Evolutionary conservation across 441 rosid species (phyloP), one percentile per base, ranked within the genome.

Genomic region (Omphalea diandra): DNA sequence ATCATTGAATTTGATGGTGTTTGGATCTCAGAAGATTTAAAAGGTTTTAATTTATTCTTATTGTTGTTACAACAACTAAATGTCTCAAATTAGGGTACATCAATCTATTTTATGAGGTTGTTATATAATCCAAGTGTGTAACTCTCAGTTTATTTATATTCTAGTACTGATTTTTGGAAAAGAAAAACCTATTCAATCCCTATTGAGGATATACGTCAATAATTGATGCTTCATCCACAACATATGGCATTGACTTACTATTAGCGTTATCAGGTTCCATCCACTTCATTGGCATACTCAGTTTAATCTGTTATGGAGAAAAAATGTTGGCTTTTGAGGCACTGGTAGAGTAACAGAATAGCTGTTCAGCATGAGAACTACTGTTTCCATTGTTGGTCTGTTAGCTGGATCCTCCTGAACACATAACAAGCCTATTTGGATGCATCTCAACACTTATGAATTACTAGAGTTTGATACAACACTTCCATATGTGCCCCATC

Each of bases 321-420:
- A 61, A 63, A 81, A 72, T 29, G 80, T 73, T 22, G 84, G 87
- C 32, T 63, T 62, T 29, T 69, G 62, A 0, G 84, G 84, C 27
- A 38, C 36, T 0, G 73, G 70, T 46, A 77, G 68, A 36, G 72
- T 49, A 0, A 58, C 43, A 7, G 76, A 74, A 29, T 65, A 64
- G 46, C 80, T 79, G 29, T 65, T 71, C 31, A 85, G 54, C 65
- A 77, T 52, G 3, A 77, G 61, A 27, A 83, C 74, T 1, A 80
- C 69, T 17, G 74, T 41, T 7, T 82, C 71, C 87, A 86, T 82
- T 38, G 84, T 71, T 1, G 83, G 83, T 40, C 89, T 71, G 7
- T 67, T 70, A 26, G 66, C 57, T 26, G 83, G 82, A 75, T 85
- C 82, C 63, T 85, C 81, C 57, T 82, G 87, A 40, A 82, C 85